These are phyloP conservation scores for Penicillium diatomitis DNA, from an alignment of 495 filamentous ascomycete genomes.

Conservation along the genomic window DNA sequence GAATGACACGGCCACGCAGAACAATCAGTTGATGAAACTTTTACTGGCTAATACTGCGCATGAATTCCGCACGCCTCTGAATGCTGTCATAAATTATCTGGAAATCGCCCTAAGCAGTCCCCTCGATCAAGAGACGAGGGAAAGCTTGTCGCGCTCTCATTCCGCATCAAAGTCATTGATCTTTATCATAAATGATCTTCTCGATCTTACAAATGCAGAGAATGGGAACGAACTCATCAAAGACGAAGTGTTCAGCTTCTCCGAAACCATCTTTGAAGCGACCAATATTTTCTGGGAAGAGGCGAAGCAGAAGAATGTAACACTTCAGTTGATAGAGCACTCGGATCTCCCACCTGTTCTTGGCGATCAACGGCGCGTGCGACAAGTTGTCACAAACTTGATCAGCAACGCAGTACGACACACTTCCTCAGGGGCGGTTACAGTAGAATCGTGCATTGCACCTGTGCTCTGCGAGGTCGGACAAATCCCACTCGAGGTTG, in stretches of 20 bases:
- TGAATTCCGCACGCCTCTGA: slow-evolving; percentile 82
- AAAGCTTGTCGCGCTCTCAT: slow-evolving; percentile 76
- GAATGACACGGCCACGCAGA: slow-evolving; percentile 74
- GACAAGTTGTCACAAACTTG: slow-evolving; percentile 73
- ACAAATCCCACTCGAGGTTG: slow-evolving; percentile 60
- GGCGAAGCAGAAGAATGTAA: slow-evolving; percentile 62
- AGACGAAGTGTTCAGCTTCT: slow-evolving; percentile 68
- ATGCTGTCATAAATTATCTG: slow-evolving; percentile 90
- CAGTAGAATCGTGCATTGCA: slow-evolving; percentile 54
- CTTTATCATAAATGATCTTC: slow-evolving; percentile 85
- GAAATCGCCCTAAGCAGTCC: slow-evolving; percentile 80
- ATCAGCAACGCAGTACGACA: slow-evolving; percentile 77
- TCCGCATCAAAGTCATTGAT: slow-evolving; percentile 87
- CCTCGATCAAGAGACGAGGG: slow-evolving; percentile 71
- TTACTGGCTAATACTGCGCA: slow-evolving; percentile 83
- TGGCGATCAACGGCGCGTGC: slow-evolving; percentile 78
- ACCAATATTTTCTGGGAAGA: slow-evolving; percentile 65
- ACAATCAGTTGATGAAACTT: slow-evolving; percentile 64
- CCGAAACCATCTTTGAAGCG: slow-evolving; percentile 62
- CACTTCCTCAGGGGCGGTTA: slow-evolving; percentile 57
- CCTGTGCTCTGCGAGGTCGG: slow-evolving; percentile 23
- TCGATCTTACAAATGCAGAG: slow-evolving; percentile 82
- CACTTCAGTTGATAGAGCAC: slow-evolving; percentile 58
- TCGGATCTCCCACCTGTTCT: slow-evolving; percentile 65
- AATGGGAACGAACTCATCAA: slow-evolving; percentile 68